These are phyloP conservation scores for Chaetomium strumarium DNA, from an alignment of 2,329 filamentous ascomycete species.

Conservation along the genomic window DNA sequence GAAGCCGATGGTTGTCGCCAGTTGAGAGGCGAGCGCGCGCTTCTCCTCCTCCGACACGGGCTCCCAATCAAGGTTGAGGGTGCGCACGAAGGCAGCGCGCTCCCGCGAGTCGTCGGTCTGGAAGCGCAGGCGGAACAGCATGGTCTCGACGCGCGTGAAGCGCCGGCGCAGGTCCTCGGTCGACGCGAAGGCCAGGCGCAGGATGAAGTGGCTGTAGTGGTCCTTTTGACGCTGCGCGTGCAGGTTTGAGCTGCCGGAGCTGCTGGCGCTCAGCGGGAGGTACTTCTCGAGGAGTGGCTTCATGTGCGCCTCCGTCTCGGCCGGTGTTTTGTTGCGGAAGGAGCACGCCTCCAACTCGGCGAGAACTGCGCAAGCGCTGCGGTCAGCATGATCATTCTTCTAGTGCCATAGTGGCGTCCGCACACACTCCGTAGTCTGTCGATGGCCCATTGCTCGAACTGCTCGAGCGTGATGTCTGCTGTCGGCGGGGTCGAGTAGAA, in stretches of 20 bases:
- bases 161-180: constrained; percentile 86
- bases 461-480: constrained; percentile 88
- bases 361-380: constrained; percentile 51
- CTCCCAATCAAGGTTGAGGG: constrained; percentile 79
- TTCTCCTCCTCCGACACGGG: constrained; percentile 74
- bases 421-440: constrained; percentile 60
- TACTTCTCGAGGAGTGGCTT: constrained; percentile 81
- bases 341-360: constrained; percentile 89
- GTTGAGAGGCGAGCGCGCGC: constrained; percentile 52
- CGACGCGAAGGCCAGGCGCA: constrained; percentile 83
- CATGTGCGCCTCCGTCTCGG: constrained; percentile 80
- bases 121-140: constrained; percentile 80
- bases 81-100: constrained; percentile 67
- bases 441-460: constrained; percentile 99
- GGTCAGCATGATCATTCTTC: neutral
- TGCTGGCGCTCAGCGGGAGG: constrained; percentile 72
- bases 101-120: constrained; percentile 70
- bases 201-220: constrained; percentile 96
- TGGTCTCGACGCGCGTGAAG: constrained; percentile 80
- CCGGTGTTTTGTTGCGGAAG: constrained; percentile 81
- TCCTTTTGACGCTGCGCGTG: constrained; percentile 80
- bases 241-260: constrained; percentile 53
- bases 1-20: constrained; percentile 45
- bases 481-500: constrained; percentile 87
- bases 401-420: neutral